Percentiles rank a stretch among this genome's conserved stretches.
Conservation (phyloP, 1,284 basidiomycete species). For the Butyriboletus appendiculatus region DNA sequence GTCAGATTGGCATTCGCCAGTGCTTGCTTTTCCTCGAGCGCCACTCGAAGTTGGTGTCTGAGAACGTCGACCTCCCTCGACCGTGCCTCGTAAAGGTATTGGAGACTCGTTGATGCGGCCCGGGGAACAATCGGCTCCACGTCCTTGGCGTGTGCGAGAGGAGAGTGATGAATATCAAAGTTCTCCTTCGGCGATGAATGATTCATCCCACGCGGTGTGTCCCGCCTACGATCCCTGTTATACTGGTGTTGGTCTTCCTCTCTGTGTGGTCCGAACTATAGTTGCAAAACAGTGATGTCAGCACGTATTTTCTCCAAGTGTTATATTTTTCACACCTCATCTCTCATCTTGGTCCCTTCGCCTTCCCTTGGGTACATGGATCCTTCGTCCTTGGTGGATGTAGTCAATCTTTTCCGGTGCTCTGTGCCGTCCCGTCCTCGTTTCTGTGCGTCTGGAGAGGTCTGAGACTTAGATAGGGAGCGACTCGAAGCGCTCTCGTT, state of each 20-base stretch:
- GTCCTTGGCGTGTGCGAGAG: not conserved
- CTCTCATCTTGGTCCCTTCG: not conserved
- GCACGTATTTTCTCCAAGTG: not conserved
- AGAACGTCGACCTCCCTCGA: conserved; percentile 5
- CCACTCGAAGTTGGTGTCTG: not conserved
- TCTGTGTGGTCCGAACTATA: not conserved
- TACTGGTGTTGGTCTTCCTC: not conserved
- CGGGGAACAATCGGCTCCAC: not conserved
- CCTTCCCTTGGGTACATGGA: not conserved
- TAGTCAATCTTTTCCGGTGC: not conserved
- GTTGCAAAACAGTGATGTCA: not conserved
- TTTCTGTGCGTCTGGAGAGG: not conserved
- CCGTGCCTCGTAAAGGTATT: conserved; percentile 8
- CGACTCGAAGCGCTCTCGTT: not conserved
- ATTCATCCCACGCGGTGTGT: not conserved
- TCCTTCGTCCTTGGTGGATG: not conserved
- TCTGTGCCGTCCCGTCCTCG: not conserved
- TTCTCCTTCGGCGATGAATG: not conserved
- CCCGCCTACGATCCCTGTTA: not conserved
- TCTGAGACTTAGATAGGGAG: not conserved
- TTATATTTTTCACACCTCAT: conserved; percentile 2
- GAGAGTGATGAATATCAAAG: not conserved
- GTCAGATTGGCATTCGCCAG: not conserved
- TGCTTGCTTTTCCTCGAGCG: conserved; percentile 11
- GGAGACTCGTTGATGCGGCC: not conserved